Evolutionary conservation across 352 stramenopile genomes (phyloP), one percentile per base, ranked within the genome.

Genomic region (Albugo laibachii): DNA sequence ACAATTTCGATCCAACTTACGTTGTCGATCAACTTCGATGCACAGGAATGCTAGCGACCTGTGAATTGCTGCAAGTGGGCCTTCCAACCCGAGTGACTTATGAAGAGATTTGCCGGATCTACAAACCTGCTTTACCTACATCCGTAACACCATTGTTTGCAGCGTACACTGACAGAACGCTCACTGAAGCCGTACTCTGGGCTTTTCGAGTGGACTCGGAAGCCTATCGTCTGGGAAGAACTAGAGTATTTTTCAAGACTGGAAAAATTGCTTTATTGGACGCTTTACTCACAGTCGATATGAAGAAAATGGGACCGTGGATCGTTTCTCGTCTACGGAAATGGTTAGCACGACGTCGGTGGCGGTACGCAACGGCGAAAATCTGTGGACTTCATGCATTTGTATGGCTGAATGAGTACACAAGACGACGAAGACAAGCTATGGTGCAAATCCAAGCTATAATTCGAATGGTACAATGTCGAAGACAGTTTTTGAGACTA

Each of bases 231-330:
- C 66, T 95, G 5, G 83, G 83, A 57, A 69, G 74, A 35, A 94
- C 83, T 10, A 85, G 85, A 56, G 78, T 94, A 18, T 95, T 95
- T 59, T 94, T 95, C 61, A 91, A 87, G 65, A 89, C 81, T 13
- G 83, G 83, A 52, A 89, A 92, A 58, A 93, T 95, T 52, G 77
- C 81, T 38, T 61, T 85, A 5, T 57, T 95, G 5, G 76, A 93
- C 46, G 78, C 79, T 5, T 61, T 94, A 13, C 59, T 94, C 21
- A 85, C 83, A 63, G 69, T 88, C n/a, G 73, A 88, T 50, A 88
- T 88, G 78, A 83, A 85, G 62, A 88, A 88, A 57, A 88, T 88
- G 72, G 77, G 77, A 13, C 72, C 72, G 18, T 87, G 77, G 74
- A 91, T 91, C 43, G 71, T 91, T 21, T 66, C 72, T 38, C 74